Conservation (phyloP, 768 basidiomycete species). For the Sporobolomyces phaffii region DNA sequence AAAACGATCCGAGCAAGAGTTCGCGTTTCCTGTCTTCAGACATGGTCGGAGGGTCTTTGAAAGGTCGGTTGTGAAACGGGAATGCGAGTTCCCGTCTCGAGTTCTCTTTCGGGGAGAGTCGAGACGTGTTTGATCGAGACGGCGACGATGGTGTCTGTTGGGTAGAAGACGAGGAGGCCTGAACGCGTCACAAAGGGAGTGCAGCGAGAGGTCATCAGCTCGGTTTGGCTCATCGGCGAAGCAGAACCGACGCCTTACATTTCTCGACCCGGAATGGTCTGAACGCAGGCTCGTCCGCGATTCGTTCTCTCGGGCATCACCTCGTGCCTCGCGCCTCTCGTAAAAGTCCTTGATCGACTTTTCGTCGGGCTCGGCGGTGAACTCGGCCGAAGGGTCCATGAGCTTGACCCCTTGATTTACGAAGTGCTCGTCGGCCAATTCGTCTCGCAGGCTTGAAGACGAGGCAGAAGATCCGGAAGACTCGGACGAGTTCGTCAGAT, state of each 20-base stretch:
- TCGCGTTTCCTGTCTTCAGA: constrained; percentile 10
- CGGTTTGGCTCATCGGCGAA: too few relatives aligned
- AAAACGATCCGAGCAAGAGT: neutral
- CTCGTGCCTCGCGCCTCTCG: neutral
- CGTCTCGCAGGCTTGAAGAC: constrained; percentile 3
- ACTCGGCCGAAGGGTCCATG: constrained; percentile 2
- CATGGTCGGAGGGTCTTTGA: neutral
- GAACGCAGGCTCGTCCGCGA: neutral
- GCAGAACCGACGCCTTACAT: too few relatives aligned
- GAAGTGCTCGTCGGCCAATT: neutral
- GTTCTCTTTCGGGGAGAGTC: neutral
- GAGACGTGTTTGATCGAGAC: too few relatives aligned
- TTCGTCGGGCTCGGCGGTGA: neutral
- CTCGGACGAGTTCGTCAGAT: neutral
- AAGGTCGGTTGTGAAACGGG: constrained; percentile 2
- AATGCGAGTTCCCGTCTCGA: neutral
- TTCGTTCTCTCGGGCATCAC: neutral
- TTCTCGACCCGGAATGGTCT: too few relatives aligned
- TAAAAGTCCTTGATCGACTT: neutral
- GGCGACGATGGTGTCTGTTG: neutral
- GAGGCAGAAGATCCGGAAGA: neutral
- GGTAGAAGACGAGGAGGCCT: neutral
- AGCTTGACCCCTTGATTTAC: neutral
- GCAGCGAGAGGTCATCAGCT: too few relatives aligned
- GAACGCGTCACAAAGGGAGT: too few relatives aligned